Percentiles rank a stretch among this genome's conserved stretches.
Conservation (phyloP, 2,329 filamentous ascomycete genomes). For the Thielaviopsis punctulata region DNA sequence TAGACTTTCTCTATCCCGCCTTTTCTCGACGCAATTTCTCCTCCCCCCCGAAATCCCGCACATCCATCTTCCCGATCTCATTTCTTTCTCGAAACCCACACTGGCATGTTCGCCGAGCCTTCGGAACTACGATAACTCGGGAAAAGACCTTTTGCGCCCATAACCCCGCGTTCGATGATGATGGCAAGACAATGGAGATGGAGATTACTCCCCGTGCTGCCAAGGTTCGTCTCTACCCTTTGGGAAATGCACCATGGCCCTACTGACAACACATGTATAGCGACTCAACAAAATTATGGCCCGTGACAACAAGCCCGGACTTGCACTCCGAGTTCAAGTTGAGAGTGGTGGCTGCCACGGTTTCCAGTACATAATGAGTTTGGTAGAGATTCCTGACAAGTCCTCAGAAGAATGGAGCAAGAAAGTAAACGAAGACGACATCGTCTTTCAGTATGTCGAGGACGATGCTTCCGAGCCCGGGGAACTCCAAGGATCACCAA, state of each 20-base stretch:
- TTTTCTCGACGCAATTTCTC: conserved; percentile 4
- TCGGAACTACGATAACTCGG: conserved; percentile 22
- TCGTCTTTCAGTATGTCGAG: conserved; percentile 56
- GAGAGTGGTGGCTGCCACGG: conserved; percentile 92
- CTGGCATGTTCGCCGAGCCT: conserved; percentile 15
- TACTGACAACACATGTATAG: conserved; percentile 20
- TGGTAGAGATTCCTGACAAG: conserved; percentile 43
- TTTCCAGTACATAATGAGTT: conserved; percentile 90
- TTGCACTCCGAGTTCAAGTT: conserved; percentile 80
- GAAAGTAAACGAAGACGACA: conserved; percentile 56
- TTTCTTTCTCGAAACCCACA: not conserved
- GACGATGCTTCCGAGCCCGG: conserved; percentile 24
- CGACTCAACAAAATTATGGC: conserved; percentile 63
- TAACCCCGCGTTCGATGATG: conserved; percentile 66
- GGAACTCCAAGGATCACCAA: conserved; percentile 32
- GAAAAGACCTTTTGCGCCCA: conserved; percentile 32
- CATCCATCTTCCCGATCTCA: not conserved
- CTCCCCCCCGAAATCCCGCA: not conserved
- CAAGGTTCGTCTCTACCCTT: conserved; percentile 33
- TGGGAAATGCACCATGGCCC: conserved; percentile 12
- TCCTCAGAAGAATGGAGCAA: conserved; percentile 20
- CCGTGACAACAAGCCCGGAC: conserved; percentile 54
- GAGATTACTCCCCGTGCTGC: conserved; percentile 73
- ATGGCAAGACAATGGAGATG: conserved; percentile 68
- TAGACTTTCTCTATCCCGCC: conserved; percentile 26